phyloP scores from a whole-genome alignment of 768 basidiomycete species.

The Termitomyces sp. region DNA sequence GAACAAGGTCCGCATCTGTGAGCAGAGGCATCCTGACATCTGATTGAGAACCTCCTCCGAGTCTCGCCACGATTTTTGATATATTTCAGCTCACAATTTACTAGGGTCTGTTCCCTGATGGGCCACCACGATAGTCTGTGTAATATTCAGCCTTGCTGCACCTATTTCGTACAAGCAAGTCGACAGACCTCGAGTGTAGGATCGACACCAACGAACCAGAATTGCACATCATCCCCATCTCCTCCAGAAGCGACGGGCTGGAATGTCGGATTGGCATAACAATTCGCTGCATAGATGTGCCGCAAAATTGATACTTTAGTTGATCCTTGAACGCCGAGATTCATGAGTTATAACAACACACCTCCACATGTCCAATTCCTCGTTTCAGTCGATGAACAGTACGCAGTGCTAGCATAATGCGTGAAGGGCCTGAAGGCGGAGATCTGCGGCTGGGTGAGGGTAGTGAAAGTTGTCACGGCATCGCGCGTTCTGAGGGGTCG shows the following conservation, averaged over 20 bases:
- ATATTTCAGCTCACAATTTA: conserved; percentile 20
- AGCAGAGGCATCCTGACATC: conserved; percentile 23
- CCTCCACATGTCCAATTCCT: conserved; percentile 53
- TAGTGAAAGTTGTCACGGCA: conserved; percentile 34
- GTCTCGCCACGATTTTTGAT: not conserved
- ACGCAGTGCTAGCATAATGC: conserved; percentile 46
- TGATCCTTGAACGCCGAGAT: not conserved
- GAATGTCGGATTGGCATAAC: conserved; percentile 45
- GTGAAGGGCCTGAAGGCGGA: conserved; percentile 44
- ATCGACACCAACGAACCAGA: conserved; percentile 32
- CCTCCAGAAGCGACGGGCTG: conserved; percentile 42
- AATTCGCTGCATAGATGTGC: conserved; percentile 30
- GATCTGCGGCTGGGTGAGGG: conserved; percentile 38
- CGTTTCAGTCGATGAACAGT: conserved; percentile 41
- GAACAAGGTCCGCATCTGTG: conserved; percentile 39
- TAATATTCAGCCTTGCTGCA: not conserved
- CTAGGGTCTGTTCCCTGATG: conserved; percentile 21
- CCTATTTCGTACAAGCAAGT: not conserved
- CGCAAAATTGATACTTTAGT: not conserved
- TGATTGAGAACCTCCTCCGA: not conserved
- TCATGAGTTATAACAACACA: conserved; percentile 2
- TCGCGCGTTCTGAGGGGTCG: conserved; percentile 24
- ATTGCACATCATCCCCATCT: conserved; percentile 39
- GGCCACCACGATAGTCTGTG: conserved; percentile 15
- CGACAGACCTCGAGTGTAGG: conserved; percentile 15